These are phyloP conservation scores for Trichosporon sp. DNA, from an alignment of 1,284 basidiomycete genomes.

Conservation along the genomic window DNA sequence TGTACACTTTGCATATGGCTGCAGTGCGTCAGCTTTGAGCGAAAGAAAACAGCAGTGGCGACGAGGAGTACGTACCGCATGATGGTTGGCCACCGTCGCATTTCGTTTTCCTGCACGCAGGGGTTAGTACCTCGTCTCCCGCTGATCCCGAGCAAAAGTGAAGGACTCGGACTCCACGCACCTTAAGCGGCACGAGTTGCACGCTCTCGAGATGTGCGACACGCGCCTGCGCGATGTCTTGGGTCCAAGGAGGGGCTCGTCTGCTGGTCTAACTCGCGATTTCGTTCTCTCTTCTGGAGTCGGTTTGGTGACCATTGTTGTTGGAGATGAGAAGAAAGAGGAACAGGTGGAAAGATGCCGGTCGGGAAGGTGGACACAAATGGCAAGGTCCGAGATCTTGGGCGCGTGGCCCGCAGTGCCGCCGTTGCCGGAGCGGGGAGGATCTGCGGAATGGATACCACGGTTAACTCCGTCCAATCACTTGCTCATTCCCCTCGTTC, in stretches of 20 bases:
- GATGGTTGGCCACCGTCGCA: slow-evolving; percentile 20
- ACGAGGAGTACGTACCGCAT: slow-evolving; percentile 12
- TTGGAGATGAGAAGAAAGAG: background rate
- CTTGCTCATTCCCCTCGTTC: too few relatives aligned
- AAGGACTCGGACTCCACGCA: slow-evolving; percentile 7
- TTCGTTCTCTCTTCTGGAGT: background rate
- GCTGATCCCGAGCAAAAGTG: background rate
- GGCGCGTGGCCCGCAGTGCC: background rate
- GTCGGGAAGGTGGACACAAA: background rate
- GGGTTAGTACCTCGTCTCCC: slow-evolving; percentile 1
- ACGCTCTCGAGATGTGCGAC: slow-evolving; percentile 20
- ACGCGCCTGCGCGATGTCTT: slow-evolving; percentile 17
- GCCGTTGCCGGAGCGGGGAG: background rate
- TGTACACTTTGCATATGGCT: slow-evolving; percentile 23
- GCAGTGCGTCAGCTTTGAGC: slow-evolving; percentile 4
- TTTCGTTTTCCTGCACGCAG: slow-evolving; percentile 18
- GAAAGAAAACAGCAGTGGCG: too few relatives aligned
- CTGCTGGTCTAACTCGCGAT: background rate
- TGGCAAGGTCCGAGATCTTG: background rate
- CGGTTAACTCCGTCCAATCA: background rate
- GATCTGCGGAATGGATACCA: background rate
- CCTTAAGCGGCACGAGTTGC: slow-evolving; percentile 19
- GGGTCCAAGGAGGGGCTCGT: background rate
- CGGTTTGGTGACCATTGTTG: slow-evolving; percentile 1
- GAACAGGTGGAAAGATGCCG: background rate